phyloP scores from a whole-genome alignment of 2,329 filamentous ascomycete genomes.

The Pseudogymnoascus sp. region DNA sequence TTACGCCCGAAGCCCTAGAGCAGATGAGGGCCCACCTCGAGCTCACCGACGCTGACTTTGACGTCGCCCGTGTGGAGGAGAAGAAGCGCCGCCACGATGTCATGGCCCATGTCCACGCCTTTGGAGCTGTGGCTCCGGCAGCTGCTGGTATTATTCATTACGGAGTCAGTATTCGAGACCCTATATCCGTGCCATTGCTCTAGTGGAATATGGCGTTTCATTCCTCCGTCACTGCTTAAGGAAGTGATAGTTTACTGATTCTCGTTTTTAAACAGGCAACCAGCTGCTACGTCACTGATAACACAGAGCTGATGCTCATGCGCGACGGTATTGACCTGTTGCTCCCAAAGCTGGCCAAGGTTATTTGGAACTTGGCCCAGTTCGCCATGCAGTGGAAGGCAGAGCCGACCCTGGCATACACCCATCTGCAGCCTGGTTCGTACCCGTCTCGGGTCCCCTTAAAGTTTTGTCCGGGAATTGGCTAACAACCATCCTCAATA shows the following conservation, averaged over 20 bases:
- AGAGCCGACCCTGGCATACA: constrained; percentile 67
- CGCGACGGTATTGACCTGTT: constrained; percentile 69
- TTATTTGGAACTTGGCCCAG: constrained; percentile 63
- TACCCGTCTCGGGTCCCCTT: neutral
- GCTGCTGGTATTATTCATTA: constrained; percentile 80
- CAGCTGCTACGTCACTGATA: constrained; percentile 59
- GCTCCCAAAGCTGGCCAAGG: constrained; percentile 67
- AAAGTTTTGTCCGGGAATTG: neutral
- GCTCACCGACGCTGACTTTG: constrained; percentile 73
- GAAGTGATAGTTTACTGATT: constrained; percentile 10
- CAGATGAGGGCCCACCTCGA: constrained; percentile 67
- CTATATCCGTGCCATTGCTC: constrained; percentile 36
- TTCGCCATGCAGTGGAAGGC: constrained; percentile 70
- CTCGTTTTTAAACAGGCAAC: constrained; percentile 24
- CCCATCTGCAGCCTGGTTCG: constrained; percentile 50
- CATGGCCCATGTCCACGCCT: constrained; percentile 63
- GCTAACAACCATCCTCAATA: constrained; percentile 12
- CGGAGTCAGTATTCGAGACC: constrained; percentile 32
- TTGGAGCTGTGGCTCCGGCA: constrained; percentile 63
- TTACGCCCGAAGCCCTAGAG: constrained; percentile 65
- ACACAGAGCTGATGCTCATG: constrained; percentile 71
- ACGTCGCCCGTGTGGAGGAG: constrained; percentile 68
- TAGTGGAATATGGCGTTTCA: constrained; percentile 16
- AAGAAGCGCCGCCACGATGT: constrained; percentile 61
- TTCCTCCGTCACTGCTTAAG: constrained; percentile 15